Conservation (phyloP, 768 basidiomycete genomes). For the Pisolithus sp. region DNA sequence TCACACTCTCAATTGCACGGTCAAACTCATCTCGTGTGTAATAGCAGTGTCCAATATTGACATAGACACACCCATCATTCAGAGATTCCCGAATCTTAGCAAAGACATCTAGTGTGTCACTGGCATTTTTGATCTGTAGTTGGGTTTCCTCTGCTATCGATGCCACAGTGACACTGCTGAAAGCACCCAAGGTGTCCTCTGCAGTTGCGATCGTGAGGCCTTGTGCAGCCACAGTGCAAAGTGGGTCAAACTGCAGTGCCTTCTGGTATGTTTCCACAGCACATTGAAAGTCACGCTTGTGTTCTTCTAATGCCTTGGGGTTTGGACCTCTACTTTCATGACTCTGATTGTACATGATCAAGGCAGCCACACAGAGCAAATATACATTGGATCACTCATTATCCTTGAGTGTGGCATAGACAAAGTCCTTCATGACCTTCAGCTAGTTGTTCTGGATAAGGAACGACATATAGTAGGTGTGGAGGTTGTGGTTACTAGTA, state of each 20-base stretch:
- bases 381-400: conserved; percentile 85
- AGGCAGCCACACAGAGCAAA: conserved; percentile 83
- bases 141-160: conserved; percentile 57
- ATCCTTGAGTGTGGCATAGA: conserved; percentile 82
- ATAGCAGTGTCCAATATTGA: no score
- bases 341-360: conserved; percentile 79
- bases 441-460: conserved; percentile 69
- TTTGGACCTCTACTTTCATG: conserved; percentile 73
- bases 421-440: conserved; percentile 79
- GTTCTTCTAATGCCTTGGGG: conserved; percentile 48
- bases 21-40: no score
- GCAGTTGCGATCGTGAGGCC: conserved; percentile 92
- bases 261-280: conserved; percentile 91
- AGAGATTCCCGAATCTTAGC: conserved; percentile 86
- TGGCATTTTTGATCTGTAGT: conserved; percentile 62
- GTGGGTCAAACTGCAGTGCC: conserved; percentile 75
- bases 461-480: conserved; percentile 92
- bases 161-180: conserved; percentile 46
- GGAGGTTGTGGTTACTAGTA: conserved; percentile 66
- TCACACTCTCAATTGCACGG: no score
- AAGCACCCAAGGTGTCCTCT: conserved; percentile 77
- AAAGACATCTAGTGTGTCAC: conserved; percentile 86
- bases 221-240: conserved; percentile 90
- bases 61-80: conserved; percentile 79
- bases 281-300: conserved; percentile 69